Evolutionary conservation across 2,329 filamentous ascomycete genomes (phyloP).

Genomic region (Cladophialophora chaetospira): DNA sequence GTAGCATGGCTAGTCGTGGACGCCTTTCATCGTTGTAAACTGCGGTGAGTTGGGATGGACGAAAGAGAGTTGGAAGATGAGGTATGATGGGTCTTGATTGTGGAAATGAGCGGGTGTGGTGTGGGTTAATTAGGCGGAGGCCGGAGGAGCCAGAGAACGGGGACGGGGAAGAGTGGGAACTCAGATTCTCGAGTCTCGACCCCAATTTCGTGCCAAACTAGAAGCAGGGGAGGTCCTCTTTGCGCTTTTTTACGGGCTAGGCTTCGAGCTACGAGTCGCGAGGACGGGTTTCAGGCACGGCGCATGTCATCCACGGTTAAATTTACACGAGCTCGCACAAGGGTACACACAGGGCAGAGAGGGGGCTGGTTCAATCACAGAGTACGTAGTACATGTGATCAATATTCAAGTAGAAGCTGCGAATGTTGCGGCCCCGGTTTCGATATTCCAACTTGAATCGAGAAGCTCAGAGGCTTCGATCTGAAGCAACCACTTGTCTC

Average conservation of each 20-base stretch:
- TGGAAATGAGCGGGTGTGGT: background rate
- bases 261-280: background rate
- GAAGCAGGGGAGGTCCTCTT: background rate
- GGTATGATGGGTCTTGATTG: background rate
- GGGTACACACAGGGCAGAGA: background rate
- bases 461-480: background rate
- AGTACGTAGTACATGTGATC: too few relatives aligned
- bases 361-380: background rate
- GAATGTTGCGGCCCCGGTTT: too few relatives aligned
- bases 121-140: background rate
- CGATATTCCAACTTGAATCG: background rate
- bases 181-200: constrained; percentile 1
- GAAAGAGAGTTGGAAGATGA: background rate
- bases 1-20: background rate
- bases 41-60: background rate
- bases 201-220: background rate
- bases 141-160: too few relatives aligned
- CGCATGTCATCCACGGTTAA: background rate
- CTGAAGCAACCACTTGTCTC: background rate
- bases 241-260: background rate
- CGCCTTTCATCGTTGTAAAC: background rate
- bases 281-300: background rate
- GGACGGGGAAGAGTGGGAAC: constrained; percentile 3
- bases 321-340: background rate
- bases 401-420: too few relatives aligned